Percentiles rank a stretch among this genome's conserved stretches.
These are phyloP conservation scores for Syncephalastrum sp. DNA, from an alignment of 371 early-diverging fungal species.

Conservation along the genomic window DNA sequence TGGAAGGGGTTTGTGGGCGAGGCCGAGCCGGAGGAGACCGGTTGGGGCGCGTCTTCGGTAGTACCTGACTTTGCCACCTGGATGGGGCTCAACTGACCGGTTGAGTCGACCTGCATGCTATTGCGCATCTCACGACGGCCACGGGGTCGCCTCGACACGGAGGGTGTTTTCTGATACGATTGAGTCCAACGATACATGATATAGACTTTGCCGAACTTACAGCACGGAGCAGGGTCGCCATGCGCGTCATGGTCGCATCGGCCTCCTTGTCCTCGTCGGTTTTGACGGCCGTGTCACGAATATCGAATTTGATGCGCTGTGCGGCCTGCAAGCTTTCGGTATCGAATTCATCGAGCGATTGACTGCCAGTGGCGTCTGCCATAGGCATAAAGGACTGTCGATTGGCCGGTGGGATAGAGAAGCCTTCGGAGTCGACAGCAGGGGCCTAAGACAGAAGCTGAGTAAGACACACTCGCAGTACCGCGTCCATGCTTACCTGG, in stretches of 20 bases:
- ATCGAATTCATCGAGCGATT: background rate
- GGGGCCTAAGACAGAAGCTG: conserved; percentile 7
- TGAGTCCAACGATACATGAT: background rate
- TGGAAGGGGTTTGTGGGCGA: conserved; percentile 25
- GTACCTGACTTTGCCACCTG: no score
- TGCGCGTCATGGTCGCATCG: conserved; percentile 18
- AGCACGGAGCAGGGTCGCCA: conserved; percentile 21
- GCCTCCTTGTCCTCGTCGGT: conserved; percentile 15
- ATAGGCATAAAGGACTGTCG: conserved; percentile 22
- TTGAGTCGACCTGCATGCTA: conserved; percentile 15
- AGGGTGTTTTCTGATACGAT: conserved; percentile 16
- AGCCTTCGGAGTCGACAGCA: conserved; percentile 45
- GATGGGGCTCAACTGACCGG: no score
- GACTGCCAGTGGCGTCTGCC: conserved; percentile 9
- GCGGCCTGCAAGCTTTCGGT: conserved; percentile 7
- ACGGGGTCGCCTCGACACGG: conserved; percentile 29
- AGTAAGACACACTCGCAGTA: no score
- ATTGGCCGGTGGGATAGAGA: conserved; percentile 41
- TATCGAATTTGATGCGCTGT: conserved; percentile 21
- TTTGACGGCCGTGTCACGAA: conserved; percentile 12
- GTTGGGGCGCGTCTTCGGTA: background rate
- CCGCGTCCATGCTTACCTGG: no score
- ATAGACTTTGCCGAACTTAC: conserved; percentile 5
- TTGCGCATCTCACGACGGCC: conserved; percentile 33
- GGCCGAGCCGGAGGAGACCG: conserved; percentile 14